A percentile compares a stretch with the other conserved stretches of the same genome.
Evolutionary conservation across 305 asterid genomes (phyloP).

Genomic region (Rubia balearica): DNA sequence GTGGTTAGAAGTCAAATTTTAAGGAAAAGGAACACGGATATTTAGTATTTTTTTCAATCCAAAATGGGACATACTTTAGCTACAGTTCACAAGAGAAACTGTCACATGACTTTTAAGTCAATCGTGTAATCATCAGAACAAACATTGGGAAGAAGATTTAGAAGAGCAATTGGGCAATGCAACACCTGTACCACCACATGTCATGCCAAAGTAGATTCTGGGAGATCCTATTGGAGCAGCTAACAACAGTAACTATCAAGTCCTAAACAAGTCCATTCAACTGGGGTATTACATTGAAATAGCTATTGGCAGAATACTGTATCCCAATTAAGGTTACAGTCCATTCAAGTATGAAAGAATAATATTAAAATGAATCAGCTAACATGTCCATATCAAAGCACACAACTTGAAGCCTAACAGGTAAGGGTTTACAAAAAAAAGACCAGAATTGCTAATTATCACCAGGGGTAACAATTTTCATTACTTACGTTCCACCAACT

Average conservation of each 20-base stretch:
- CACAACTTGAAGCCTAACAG: not conserved
- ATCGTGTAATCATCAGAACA: too few species aligned
- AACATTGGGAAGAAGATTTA: too few species aligned
- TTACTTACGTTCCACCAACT: constrained; percentile 98
- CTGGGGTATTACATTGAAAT: not conserved
- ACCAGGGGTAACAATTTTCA: constrained; percentile 11
- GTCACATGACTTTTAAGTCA: not conserved
- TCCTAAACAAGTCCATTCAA: not conserved
- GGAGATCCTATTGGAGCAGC: not conserved
- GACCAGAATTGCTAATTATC: constrained; percentile 14
- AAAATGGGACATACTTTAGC: not conserved
- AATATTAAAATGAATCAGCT: not conserved
- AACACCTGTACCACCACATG: not conserved
- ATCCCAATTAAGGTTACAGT: not conserved
- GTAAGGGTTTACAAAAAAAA: not conserved
- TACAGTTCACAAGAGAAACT: not conserved
- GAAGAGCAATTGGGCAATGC: not conserved
- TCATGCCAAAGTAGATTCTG: not conserved
- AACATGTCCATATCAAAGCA: not conserved
- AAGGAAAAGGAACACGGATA: not conserved
- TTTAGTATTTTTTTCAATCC: not conserved
- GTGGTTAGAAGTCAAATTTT: not conserved
- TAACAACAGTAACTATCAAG: constrained; percentile 2
- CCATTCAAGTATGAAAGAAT: not conserved
- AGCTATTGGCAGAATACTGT: not conserved